Conservation (phyloP, 164 flowering plant species). For the Vitis rotundifolia region DNA sequence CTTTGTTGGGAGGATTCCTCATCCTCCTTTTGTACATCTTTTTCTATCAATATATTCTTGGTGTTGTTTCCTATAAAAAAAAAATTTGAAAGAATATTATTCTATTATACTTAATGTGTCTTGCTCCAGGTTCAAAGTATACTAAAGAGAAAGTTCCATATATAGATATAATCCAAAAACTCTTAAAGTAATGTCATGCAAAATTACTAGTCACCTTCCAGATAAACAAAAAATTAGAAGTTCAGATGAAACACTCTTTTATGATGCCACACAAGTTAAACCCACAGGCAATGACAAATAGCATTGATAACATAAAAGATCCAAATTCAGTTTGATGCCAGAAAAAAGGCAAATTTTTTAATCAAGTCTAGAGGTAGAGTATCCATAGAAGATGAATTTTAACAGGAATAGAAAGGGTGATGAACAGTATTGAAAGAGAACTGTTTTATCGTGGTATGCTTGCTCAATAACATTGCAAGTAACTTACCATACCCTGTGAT, state of each 20-base stretch:
- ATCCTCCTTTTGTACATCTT: too few relatives aligned
- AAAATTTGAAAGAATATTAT: background rate
- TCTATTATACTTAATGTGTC: background rate
- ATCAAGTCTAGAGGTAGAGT: background rate
- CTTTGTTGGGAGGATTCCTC: too few relatives aligned
- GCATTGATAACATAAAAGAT: background rate
- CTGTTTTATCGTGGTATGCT: background rate
- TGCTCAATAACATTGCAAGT: slow-evolving; percentile 13
- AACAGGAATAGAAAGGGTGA: background rate
- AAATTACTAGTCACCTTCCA: too few relatives aligned
- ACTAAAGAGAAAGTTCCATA: too few relatives aligned
- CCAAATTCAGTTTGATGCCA: background rate
- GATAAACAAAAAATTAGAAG: too few relatives aligned
- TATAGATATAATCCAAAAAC: too few relatives aligned
- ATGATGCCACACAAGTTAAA: background rate
- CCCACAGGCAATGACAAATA: background rate
- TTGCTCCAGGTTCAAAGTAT: background rate
- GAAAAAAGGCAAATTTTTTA: too few relatives aligned
- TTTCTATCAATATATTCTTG: too few relatives aligned
- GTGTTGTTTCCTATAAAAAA: too few relatives aligned
- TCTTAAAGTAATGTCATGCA: too few relatives aligned
- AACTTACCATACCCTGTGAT: slow-evolving; percentile 99
- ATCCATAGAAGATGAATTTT: background rate
- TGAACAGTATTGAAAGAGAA: background rate
- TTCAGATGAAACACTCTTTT: too few relatives aligned